These are phyloP conservation scores for Dothiorella sarmentorum DNA, from an alignment of 2,329 filamentous ascomycete species.

Conservation along the genomic window DNA sequence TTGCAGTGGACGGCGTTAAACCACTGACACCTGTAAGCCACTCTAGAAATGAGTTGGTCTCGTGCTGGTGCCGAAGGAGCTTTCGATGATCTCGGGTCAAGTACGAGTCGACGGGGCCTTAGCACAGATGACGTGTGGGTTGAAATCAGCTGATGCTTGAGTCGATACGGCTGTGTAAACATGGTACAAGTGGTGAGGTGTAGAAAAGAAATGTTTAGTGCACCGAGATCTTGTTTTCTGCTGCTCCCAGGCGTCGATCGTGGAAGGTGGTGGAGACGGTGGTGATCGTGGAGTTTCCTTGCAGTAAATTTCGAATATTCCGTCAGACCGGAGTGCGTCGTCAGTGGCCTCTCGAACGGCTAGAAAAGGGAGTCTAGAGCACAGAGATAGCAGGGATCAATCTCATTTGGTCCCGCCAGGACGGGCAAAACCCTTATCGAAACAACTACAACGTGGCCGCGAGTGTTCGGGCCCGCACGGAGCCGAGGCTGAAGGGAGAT, in stretches of 20 bases:
- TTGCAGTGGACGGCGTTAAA: not conserved
- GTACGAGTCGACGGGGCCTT: not conserved
- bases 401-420: slow-evolving; percentile 5
- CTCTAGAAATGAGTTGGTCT: not conserved
- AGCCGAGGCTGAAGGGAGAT: not conserved
- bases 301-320: not conserved
- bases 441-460: slow-evolving; percentile 1
- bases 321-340: not conserved
- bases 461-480: not conserved
- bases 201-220: not conserved
- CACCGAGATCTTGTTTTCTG: not conserved
- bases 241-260: not conserved
- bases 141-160: not conserved
- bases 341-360: slow-evolving; percentile 4
- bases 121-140: not conserved
- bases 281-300: slow-evolving; percentile 10
- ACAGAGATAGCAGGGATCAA: not conserved
- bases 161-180: not conserved
- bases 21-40: not conserved
- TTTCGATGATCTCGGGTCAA: not conserved
- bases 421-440: slow-evolving; percentile 7
- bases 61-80: not conserved
- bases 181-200: not conserved
- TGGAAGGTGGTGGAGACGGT: not conserved
- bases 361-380: slow-evolving; percentile 6